Evolutionary conservation across 2,329 filamentous ascomycete species (phyloP).

Genomic region (Neofusicoccum cordaticola): DNA sequence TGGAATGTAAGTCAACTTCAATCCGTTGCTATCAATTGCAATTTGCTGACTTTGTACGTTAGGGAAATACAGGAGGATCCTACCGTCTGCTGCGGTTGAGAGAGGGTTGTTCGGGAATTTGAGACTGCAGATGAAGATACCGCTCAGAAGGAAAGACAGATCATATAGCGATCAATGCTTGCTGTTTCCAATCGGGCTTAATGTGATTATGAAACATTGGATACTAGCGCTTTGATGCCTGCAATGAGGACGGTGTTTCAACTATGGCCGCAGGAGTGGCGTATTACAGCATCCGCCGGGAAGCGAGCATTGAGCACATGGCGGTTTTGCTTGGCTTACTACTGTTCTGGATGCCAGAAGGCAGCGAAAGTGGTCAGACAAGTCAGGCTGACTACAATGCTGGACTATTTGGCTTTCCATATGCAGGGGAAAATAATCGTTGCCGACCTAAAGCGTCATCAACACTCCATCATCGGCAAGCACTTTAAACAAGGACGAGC

Average conservation of each 20-base stretch:
- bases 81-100: constrained; percentile 13
- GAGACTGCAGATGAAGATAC: neutral
- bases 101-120: neutral
- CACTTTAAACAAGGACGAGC: too few relatives aligned
- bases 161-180: neutral
- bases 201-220: neutral
- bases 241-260: neutral
- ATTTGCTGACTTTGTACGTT: neutral
- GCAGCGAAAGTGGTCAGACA: too few relatives aligned
- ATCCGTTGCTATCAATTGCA: neutral
- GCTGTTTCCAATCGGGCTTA: neutral
- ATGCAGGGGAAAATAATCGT: too few relatives aligned
- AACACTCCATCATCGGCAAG: too few relatives aligned
- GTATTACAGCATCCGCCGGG: neutral
- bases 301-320: neutral
- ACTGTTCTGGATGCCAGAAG: neutral
- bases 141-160: neutral
- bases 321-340: neutral
- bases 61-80: constrained; percentile 2
- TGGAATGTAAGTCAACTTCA: neutral
- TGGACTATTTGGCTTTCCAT: too few relatives aligned
- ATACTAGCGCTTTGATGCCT: neutral
- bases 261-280: neutral
- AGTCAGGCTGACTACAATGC: too few relatives aligned
- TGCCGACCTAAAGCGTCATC: too few relatives aligned